These are phyloP conservation scores for Mycena belliarum DNA, from an alignment of 768 basidiomycete genomes.

Conservation along the genomic window DNA sequence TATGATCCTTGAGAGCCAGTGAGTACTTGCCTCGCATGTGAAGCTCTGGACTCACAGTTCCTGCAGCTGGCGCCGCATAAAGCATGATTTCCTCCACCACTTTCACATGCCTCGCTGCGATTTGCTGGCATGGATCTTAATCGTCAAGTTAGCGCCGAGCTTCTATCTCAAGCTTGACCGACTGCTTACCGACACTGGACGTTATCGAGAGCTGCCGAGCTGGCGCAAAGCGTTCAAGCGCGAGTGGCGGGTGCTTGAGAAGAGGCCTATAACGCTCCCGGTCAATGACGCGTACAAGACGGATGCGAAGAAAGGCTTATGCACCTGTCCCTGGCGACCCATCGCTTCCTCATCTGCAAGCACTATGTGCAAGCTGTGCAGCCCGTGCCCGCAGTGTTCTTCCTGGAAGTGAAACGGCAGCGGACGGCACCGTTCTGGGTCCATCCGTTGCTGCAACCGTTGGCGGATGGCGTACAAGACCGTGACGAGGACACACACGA, in stretches of 20 bases:
- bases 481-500: too few species aligned
- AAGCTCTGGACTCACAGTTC: slow-evolving; percentile 5
- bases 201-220: slow-evolving; percentile 24
- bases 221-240: slow-evolving; percentile 32
- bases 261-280: slow-evolving; percentile 25
- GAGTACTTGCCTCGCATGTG: slow-evolving; percentile 7
- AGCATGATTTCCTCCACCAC: slow-evolving; percentile 26
- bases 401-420: slow-evolving; percentile 24
- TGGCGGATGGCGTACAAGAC: too few species aligned
- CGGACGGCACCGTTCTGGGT: slow-evolving; percentile 26
- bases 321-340: slow-evolving; percentile 28
- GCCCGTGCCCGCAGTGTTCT: slow-evolving; percentile 25
- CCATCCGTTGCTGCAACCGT: too few species aligned
- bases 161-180: slow-evolving; percentile 28
- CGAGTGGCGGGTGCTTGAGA: slow-evolving; percentile 22
- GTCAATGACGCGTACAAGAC: slow-evolving; percentile 27
- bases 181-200: slow-evolving; percentile 21
- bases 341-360: slow-evolving; percentile 32
- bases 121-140: slow-evolving; percentile 33
- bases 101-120: slow-evolving; percentile 30
- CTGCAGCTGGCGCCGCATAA: slow-evolving; percentile 35
- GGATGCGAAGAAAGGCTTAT: slow-evolving; percentile 21
- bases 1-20: slow-evolving; percentile 34
- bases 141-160: slow-evolving; percentile 31
- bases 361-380: slow-evolving; percentile 26